phyloP scores from a whole-genome alignment of 1,139 yeast genomes.

The Pichia norvegensis region DNA sequence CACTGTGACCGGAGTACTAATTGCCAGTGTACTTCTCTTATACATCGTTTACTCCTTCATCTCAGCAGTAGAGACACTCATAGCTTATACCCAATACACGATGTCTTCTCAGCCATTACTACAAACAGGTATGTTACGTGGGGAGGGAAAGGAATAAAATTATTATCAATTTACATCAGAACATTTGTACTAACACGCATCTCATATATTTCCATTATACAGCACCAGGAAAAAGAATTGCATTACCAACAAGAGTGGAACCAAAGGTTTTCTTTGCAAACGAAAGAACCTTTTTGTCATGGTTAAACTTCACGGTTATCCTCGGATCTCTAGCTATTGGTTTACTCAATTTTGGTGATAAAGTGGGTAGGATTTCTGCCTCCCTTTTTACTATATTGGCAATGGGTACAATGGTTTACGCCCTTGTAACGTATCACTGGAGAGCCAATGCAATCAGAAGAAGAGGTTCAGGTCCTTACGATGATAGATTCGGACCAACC shows the following conservation, averaged over 20 bases:
- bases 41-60: not conserved
- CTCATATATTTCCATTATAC: not conserved
- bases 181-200: not conserved
- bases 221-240: constrained; percentile 74
- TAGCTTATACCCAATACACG: not conserved
- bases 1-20: not conserved
- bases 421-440: constrained; percentile 95
- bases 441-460: constrained; percentile 97
- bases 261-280: constrained; percentile 98
- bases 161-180: not conserved
- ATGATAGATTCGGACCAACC: constrained; percentile 98
- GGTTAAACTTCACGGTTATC: constrained; percentile 97
- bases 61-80: not conserved
- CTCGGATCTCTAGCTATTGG: constrained; percentile 97
- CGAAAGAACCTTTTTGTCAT: constrained; percentile 94
- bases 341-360: constrained; percentile 90
- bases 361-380: constrained; percentile 86
- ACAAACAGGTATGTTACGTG: constrained; percentile 42
- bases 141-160: too few relatives aligned
- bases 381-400: constrained; percentile 90
- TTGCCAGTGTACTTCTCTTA: not conserved
- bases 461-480: constrained; percentile 97
- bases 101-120: constrained; percentile 59
- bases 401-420: constrained; percentile 96
- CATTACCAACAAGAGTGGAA: constrained; percentile 95